A percentile compares a stretch with the other conserved stretches of the same genome.
These are phyloP conservation scores for Penicillium sp. DNA, from an alignment of 2,329 filamentous ascomycete genomes.

Conservation along the genomic window DNA sequence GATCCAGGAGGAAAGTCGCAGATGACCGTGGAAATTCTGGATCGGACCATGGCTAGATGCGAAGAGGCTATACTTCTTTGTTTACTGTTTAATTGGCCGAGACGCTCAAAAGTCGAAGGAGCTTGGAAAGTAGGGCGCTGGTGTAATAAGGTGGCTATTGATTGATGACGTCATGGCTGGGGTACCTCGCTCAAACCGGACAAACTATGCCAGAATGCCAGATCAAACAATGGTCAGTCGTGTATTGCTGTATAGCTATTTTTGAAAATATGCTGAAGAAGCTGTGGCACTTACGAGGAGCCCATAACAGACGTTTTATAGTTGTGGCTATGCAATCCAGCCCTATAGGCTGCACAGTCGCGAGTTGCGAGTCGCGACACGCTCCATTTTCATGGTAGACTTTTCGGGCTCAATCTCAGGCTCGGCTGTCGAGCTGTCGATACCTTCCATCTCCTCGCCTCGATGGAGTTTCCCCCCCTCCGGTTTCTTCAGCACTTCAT, in stretches of 20 bases:
- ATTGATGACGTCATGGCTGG: background rate
- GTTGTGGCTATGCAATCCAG: too few relatives aligned
- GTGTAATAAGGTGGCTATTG: background rate
- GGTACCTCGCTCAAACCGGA: background rate
- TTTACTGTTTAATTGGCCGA: background rate
- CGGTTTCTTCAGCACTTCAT: conserved; percentile 3
- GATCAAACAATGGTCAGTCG: background rate
- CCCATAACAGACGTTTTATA: too few relatives aligned
- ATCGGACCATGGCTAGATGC: background rate
- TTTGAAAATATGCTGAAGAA: background rate
- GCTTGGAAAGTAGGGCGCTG: too few relatives aligned
- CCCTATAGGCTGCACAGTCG: background rate
- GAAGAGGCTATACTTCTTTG: background rate
- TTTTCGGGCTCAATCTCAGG: background rate
- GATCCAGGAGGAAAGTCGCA: background rate
- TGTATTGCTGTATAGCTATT: background rate
- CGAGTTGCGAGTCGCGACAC: background rate
- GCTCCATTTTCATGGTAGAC: background rate
- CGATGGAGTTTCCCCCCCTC: background rate
- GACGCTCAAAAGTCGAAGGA: too few relatives aligned
- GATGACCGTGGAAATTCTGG: background rate
- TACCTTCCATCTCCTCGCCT: background rate
- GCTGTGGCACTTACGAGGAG: too few relatives aligned
- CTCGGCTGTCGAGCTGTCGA: background rate
- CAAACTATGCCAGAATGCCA: background rate